Evolutionary conservation across 1,139 yeast genomes (phyloP), one percentile per base, ranked within the genome.

Genomic region (Diutina mesorugosa): DNA sequence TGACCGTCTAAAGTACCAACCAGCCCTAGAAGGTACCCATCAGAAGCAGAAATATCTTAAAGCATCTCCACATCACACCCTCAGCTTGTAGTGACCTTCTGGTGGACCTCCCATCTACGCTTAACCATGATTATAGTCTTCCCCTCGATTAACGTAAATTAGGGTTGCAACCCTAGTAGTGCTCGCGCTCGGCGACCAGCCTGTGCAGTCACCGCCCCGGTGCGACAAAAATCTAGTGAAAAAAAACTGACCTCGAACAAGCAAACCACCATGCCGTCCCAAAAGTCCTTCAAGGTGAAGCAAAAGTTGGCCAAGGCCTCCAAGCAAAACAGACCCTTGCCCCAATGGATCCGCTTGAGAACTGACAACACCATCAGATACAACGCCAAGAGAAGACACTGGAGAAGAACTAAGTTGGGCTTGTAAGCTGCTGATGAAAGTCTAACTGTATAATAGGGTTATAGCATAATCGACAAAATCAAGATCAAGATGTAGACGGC

Each of bases 351-450:
- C 88, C 90, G 99, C 83, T 86, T 93, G 81, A 93, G 91, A 87
- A 90, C 99, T 77, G 86, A 81, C 80, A 91, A 90, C 95, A 90
- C 85, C 72, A 87, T 93, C 85, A 89, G 93, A 85, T 93, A 91
- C 91, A 93, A 93, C 83, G 95, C 97, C 76, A 93, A 93, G 91
- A 90, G 98, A 89, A 88, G 99, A 86, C 96, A 95, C 95, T 95
- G 99, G 99, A 93, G 97, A 88, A 90, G 99, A 87, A 93, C 98
- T 73, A 95, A 93, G 96, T 86, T 95, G 82, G 84, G 86, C 87
- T 79, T 93, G 85, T 93, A 90, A 89, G 32, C n/a, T 47, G 38
- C 32, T 47, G 50, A 28, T 47, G 28, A 47, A 28, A 47, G 50
- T 47, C 50, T 29, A 47, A 30, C 51, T 47, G 51, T 47, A 47